Evolutionary conservation across 371 early-diverging fungal species (phyloP), one percentile per base, ranked within the genome.

Genomic region (Chytridium lagenaria): DNA sequence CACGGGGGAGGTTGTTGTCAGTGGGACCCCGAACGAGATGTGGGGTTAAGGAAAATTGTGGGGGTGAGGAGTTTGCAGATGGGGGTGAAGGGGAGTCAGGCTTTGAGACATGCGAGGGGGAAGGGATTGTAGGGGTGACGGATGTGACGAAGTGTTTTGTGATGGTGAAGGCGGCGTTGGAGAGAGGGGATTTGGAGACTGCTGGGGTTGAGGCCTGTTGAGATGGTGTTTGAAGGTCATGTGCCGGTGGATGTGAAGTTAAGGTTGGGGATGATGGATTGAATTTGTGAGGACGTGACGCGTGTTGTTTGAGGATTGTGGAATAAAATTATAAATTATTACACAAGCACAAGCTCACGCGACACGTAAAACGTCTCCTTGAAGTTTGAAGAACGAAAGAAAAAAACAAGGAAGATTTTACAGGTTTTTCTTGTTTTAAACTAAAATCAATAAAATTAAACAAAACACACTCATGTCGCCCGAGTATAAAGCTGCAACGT

Each of bases 11-110:
- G 69, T 59, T 36, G 37, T n/a, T 28, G 81, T 23, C 85, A 85
- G 63, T 84, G 84, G 84, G 84, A 85, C 75, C 85, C 84, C 12
- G 85, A 85, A 68, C 71, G 83, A 66, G 57, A 61, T 71, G 74
- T 78, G 19, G 50, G 31, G 33, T 38, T 75, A 57, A 50, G 51
- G 22, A 70, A 67, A 19, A 23, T 70, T n/a, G 57, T 69, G 52
- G 63, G 78, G 15, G 19, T 44, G 12, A 72, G 82, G 30, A 76
- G 81, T 2, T 78, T 84, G 5, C 84, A 84, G 67, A 39, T 84
- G 1, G 84, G 84, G 0, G 50, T 84, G 33, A 65, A n/a, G n/a
- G n/a, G 77, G 36, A 75, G 77, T 1, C 73, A 75, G 1, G 65
- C 57, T 15, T 49, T 73, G 37, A 26, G 65, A 19, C 36, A 59